Evolutionary conservation across 2,329 filamentous ascomycete genomes (phyloP).

Genomic region (Penicillium oxalicum): DNA sequence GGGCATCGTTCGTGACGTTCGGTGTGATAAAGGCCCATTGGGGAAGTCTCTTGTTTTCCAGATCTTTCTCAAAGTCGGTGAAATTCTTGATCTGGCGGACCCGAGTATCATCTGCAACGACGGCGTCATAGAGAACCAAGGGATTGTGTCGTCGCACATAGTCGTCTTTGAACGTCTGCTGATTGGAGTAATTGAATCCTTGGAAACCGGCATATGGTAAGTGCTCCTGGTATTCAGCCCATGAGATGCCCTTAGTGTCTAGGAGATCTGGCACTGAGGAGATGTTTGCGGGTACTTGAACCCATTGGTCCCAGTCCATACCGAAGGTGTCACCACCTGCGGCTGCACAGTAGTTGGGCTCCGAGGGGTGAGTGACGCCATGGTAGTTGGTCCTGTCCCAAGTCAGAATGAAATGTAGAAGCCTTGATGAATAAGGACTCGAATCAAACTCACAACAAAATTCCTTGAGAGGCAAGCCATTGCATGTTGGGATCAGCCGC

Average conservation of each 20-base stretch:
- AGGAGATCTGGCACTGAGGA: neutral
- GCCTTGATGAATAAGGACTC: neutral
- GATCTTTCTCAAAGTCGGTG: constrained; percentile 4
- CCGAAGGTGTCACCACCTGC: constrained; percentile 3
- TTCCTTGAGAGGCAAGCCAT: too few species aligned
- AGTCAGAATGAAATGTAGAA: neutral
- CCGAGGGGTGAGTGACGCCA: constrained; percentile 1
- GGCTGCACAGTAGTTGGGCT: constrained; percentile 3
- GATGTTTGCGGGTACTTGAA: constrained; percentile 1
- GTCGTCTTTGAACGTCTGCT: constrained; percentile 1
- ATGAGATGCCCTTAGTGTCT: constrained; percentile 1
- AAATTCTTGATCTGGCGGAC: constrained; percentile 3
- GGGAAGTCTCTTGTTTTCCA: constrained; percentile 3
- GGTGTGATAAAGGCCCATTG: constrained; percentile 6
- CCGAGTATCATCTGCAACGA: neutral
- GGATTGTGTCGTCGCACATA: constrained; percentile 1
- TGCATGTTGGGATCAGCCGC: too few species aligned
- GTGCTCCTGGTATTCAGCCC: constrained; percentile 1
- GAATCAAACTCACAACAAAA: neutral
- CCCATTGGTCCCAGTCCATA: neutral
- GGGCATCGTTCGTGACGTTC: constrained; percentile 4
- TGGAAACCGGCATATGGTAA: constrained; percentile 3
- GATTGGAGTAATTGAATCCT: neutral
- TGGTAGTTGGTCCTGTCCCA: neutral
- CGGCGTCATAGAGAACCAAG: constrained; percentile 3